Evolutionary conservation across 2,329 filamentous ascomycete species (phyloP).

Genomic region (Colletotrichum incanum): DNA sequence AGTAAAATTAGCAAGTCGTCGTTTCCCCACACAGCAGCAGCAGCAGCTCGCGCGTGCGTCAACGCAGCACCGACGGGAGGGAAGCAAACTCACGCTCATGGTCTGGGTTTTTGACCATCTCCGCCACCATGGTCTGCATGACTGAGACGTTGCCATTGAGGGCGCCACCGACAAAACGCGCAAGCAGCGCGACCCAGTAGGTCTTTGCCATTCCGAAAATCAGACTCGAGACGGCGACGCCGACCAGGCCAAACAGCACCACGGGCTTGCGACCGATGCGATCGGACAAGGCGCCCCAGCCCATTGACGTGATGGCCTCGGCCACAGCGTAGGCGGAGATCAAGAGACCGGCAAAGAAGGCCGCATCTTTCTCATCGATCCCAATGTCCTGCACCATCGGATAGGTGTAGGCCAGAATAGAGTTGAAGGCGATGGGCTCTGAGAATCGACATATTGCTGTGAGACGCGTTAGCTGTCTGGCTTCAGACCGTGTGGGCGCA

Average conservation of each 20-base stretch:
- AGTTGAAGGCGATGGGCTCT: slow-evolving; percentile 63
- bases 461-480: slow-evolving; percentile 21
- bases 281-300: slow-evolving; percentile 60
- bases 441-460: slow-evolving; percentile 62
- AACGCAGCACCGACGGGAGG: background rate
- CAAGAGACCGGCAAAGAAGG: slow-evolving; percentile 66
- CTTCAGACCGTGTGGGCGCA: background rate
- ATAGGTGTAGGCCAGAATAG: slow-evolving; percentile 61
- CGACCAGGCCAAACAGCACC: slow-evolving; percentile 51
- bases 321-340: slow-evolving; percentile 61
- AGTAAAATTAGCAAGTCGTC: slow-evolving; percentile 13
- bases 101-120: slow-evolving; percentile 59
- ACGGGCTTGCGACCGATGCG: slow-evolving; percentile 54
- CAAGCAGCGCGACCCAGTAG: slow-evolving; percentile 61
- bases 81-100: slow-evolving; percentile 53
- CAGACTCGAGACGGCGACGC: slow-evolving; percentile 56
- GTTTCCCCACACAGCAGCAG: slow-evolving; percentile 2
- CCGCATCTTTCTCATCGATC: slow-evolving; percentile 54
- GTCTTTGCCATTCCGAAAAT: slow-evolving; percentile 58
- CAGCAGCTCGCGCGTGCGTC: background rate
- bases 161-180: slow-evolving; percentile 57
- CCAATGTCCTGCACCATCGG: slow-evolving; percentile 58
- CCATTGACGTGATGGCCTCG: slow-evolving; percentile 59
- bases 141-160: slow-evolving; percentile 59
- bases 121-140: slow-evolving; percentile 60